phyloP scores from a whole-genome alignment of 78 protist genomes.

The Emiliania huxleyi region DNA sequence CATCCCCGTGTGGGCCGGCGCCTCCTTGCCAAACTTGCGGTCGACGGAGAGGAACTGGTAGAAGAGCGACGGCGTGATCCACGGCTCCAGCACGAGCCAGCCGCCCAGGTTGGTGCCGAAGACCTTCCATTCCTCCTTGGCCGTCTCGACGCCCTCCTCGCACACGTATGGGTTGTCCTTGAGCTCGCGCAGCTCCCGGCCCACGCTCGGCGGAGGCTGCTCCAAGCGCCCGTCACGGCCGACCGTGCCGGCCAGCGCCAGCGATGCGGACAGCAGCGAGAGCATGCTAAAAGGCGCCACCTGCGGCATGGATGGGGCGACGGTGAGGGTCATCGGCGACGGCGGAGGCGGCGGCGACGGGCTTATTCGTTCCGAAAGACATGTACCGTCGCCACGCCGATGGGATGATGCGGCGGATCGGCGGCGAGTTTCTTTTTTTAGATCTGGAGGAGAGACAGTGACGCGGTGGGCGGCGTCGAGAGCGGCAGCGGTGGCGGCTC shows the following conservation, averaged over 20 bases:
- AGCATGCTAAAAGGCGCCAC: too few relatives aligned
- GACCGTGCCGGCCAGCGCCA: neutral
- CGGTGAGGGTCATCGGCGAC: too few relatives aligned
- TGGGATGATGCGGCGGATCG: too few relatives aligned
- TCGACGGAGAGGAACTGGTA: neutral
- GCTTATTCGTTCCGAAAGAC: too few relatives aligned
- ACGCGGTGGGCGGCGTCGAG: too few relatives aligned
- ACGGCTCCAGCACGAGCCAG: constrained; percentile 30
- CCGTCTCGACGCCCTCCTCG: neutral
- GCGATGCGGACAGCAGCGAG: too few relatives aligned
- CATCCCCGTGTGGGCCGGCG: neutral
- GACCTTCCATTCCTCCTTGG: neutral
- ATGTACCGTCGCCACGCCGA: too few relatives aligned
- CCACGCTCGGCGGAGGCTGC: neutral
- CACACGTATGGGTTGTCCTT: neutral
- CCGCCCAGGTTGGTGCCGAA: neutral
- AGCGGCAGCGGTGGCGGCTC: too few relatives aligned
- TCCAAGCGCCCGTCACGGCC: neutral
- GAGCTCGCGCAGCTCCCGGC: neutral
- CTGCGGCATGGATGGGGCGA: too few relatives aligned
- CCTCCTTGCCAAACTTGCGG: neutral
- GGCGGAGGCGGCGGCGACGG: too few relatives aligned
- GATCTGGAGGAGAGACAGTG: too few relatives aligned
- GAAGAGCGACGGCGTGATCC: constrained; percentile 22
- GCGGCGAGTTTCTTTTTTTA: too few relatives aligned